Conservation (phyloP, 345 rosid species). For the Salix viminalis region DNA sequence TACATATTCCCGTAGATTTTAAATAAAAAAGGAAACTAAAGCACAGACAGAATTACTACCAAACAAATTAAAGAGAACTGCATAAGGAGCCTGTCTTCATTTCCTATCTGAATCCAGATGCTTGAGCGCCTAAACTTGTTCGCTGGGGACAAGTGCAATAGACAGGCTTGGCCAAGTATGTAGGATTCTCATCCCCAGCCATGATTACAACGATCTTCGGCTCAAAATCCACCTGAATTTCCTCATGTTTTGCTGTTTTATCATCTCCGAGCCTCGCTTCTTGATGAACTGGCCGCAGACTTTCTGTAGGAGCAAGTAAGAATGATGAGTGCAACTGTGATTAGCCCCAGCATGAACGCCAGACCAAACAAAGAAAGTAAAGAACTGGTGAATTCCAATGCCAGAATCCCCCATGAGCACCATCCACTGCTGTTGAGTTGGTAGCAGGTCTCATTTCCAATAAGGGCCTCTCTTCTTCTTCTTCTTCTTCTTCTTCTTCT, state of each 20-base stretch:
- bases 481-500: neutral
- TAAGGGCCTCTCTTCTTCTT: neutral
- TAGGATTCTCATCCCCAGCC: constrained; percentile 23
- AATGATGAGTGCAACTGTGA: constrained; percentile 21
- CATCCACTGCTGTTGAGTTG: neutral
- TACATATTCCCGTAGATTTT: no score
- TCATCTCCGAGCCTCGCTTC: neutral
- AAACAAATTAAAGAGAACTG: no score
- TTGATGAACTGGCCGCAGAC: neutral
- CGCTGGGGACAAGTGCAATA: neutral
- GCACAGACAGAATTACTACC: no score
- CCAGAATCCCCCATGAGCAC: neutral
- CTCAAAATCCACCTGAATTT: constrained; percentile 1
- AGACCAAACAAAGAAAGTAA: constrained; percentile 25
- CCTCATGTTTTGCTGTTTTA: neutral
- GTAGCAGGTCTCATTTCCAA: constrained; percentile 1
- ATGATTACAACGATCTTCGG: constrained; percentile 19
- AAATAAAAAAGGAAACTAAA: no score
- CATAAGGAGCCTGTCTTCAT: no score
- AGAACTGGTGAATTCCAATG: constrained; percentile 26
- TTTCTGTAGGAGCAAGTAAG: constrained; percentile 27
- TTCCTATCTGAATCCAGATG: no score
- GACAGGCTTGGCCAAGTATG: constrained; percentile 3
- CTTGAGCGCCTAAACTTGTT: neutral
- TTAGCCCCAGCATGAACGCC: constrained; percentile 17